Percentiles rank a stretch among this genome's conserved stretches.
phyloP scores from a whole-genome alignment of 495 filamentous ascomycete genomes.

The Neurospora sp. region DNA sequence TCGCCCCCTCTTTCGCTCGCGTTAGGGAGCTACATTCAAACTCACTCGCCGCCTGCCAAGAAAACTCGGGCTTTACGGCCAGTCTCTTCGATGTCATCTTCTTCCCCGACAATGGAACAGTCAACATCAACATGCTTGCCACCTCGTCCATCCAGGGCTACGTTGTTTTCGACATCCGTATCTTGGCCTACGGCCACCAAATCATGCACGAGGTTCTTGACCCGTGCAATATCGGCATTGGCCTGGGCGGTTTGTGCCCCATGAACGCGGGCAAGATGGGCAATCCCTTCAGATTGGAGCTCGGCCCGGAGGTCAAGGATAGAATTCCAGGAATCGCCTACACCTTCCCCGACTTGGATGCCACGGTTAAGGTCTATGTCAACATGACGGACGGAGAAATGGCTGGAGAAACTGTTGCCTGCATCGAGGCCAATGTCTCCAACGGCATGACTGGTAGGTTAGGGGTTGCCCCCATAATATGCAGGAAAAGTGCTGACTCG shows the following conservation, averaged over 20 bases:
- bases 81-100: slow-evolving; percentile 75
- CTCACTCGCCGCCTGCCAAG: slow-evolving; percentile 69
- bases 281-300: slow-evolving; percentile 55
- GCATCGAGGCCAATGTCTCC: slow-evolving; percentile 79
- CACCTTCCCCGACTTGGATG: slow-evolving; percentile 86
- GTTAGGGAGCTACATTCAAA: slow-evolving; percentile 51
- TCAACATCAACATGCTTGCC: slow-evolving; percentile 68
- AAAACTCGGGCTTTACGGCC: slow-evolving; percentile 70
- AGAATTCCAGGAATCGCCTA: slow-evolving; percentile 80
- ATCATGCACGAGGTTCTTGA: slow-evolving; percentile 55
- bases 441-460: slow-evolving; percentile 66
- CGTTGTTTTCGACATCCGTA: slow-evolving; percentile 65
- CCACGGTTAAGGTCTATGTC: slow-evolving; percentile 71
- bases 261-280: slow-evolving; percentile 83
- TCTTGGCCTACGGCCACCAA: slow-evolving; percentile 74
- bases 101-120: slow-evolving; percentile 62
- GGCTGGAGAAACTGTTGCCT: slow-evolving; percentile 58
- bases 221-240: slow-evolving; percentile 52
- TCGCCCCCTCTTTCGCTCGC: slow-evolving; percentile 21
- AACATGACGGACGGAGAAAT: slow-evolving; percentile 45
- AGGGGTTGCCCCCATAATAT: background rate
- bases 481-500: background rate
- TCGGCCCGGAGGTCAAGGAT: slow-evolving; percentile 46
- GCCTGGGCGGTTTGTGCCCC: slow-evolving; percentile 74
- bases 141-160: slow-evolving; percentile 78